These are phyloP conservation scores for Chlamydomonas reinhardtii DNA, from an alignment of 163 green algal genomes.

Conservation along the genomic window DNA sequence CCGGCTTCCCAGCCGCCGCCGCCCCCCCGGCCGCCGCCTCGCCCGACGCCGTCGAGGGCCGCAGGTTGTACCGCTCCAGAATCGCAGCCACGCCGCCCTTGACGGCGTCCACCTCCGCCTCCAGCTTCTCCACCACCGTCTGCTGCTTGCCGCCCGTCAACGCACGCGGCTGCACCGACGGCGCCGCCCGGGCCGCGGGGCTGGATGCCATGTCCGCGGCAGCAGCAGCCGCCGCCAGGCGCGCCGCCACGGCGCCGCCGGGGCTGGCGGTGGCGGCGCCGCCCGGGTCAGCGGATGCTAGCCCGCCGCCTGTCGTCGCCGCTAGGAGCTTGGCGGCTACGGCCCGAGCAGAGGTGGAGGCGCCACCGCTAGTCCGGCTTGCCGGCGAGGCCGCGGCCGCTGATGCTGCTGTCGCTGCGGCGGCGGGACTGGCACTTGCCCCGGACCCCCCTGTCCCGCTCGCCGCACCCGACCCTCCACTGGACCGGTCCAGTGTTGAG, in stretches of 20 bases:
- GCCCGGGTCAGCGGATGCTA: too few species aligned
- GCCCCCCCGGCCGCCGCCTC: not conserved
- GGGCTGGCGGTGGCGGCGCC: not conserved
- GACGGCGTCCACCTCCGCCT: slow-evolving; percentile 40
- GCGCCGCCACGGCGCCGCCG: not conserved
- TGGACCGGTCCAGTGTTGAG: too few species aligned
- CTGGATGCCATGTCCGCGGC: not conserved
- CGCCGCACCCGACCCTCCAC: too few species aligned
- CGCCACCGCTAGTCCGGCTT: too few species aligned
- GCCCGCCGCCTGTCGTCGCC: too few species aligned
- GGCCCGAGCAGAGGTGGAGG: too few species aligned
- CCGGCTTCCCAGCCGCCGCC: not conserved
- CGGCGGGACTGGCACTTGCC: too few species aligned
- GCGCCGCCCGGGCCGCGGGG: not conserved
- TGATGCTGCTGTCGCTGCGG: not conserved
- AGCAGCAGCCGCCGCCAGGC: not conserved
- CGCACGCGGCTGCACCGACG: slow-evolving; percentile 13
- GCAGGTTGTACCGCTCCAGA: slow-evolving; percentile 39
- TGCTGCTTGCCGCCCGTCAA: slow-evolving; percentile 27
- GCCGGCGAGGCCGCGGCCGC: not conserved
- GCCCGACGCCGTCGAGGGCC: slow-evolving; percentile 5
- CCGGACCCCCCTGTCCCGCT: too few species aligned
- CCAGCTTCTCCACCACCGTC: slow-evolving; percentile 29
- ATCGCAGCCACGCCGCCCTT: slow-evolving; percentile 52
- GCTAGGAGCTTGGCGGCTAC: too few species aligned